Percentiles rank a stretch among this genome's conserved stretches.
Conservation (phyloP, 2,329 filamentous ascomycete species). For the Talaromyces sp. region DNA sequence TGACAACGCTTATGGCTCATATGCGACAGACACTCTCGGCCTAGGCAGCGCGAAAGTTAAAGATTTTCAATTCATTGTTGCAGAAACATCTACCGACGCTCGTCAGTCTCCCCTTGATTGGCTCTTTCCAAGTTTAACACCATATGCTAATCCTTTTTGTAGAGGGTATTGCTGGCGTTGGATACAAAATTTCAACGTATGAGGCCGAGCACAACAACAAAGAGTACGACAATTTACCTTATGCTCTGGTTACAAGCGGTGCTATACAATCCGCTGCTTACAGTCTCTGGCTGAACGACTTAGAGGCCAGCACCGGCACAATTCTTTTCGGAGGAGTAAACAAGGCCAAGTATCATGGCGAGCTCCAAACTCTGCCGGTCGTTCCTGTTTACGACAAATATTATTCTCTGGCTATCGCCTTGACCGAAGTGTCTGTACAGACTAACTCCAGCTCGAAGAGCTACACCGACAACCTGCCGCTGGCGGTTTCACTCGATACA, state of each 20-base stretch:
- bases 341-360: slow-evolving; percentile 56
- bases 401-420: slow-evolving; percentile 54
- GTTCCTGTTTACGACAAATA: slow-evolving; percentile 46
- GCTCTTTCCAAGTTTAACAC: slow-evolving; percentile 29
- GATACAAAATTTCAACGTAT: slow-evolving; percentile 69
- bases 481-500: slow-evolving; percentile 44
- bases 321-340: slow-evolving; percentile 74
- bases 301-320: slow-evolving; percentile 57
- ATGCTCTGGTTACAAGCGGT: slow-evolving; percentile 55
- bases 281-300: slow-evolving; percentile 69
- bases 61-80: slow-evolving; percentile 7
- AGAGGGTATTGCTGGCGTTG: slow-evolving; percentile 77
- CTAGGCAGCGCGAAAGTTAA: slow-evolving; percentile 13
- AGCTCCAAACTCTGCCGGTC: slow-evolving; percentile 61
- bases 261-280: slow-evolving; percentile 62
- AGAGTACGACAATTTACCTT: slow-evolving; percentile 66
- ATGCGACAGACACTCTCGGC: slow-evolving; percentile 61
- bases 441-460: slow-evolving; percentile 6
- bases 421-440: slow-evolving; percentile 25
- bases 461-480: slow-evolving; percentile 27
- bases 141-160: slow-evolving; percentile 27
- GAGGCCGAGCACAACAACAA: slow-evolving; percentile 35
- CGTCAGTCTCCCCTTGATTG: neutral
- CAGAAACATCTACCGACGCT: slow-evolving; percentile 10
- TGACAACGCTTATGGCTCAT: slow-evolving; percentile 67